phyloP scores from a whole-genome alignment of 495 filamentous ascomycete species.

The Astrocystis sublimbata region DNA sequence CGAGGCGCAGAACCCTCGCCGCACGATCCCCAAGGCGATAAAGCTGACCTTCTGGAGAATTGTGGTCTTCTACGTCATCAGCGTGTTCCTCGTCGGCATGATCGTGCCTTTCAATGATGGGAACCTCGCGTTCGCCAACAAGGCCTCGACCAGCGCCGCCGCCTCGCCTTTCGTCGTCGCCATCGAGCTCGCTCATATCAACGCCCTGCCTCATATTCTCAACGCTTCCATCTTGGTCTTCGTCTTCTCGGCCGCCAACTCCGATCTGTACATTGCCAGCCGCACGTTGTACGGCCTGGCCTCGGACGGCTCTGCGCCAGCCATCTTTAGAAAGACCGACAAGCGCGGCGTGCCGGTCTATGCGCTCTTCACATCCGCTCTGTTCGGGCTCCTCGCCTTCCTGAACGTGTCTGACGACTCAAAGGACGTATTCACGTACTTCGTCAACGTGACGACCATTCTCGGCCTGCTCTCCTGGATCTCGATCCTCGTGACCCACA shows the following conservation, averaged over 20 bases:
- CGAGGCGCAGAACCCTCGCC: conserved; percentile 77
- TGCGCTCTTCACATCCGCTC: conserved; percentile 61
- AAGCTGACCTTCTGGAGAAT: conserved; percentile 74
- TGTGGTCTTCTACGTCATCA: conserved; percentile 71
- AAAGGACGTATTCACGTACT: conserved; percentile 74
- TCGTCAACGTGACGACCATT: conserved; percentile 80
- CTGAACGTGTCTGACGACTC: conserved; percentile 74
- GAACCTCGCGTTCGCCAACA: conserved; percentile 55
- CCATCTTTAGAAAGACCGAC: conserved; percentile 69
- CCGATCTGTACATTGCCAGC: conserved; percentile 77
- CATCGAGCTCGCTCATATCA: conserved; percentile 62
- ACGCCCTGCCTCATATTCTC: conserved; percentile 68
- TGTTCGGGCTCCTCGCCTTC: conserved; percentile 70
- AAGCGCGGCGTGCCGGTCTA: conserved; percentile 72
- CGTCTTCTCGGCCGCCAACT: conserved; percentile 79
- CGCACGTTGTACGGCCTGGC: conserved; percentile 80
- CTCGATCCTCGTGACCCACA: conserved; percentile 79
- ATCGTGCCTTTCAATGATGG: conserved; percentile 60
- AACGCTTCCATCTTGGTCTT: conserved; percentile 81
- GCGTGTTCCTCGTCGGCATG: conserved; percentile 71
- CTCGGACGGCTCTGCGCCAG: conserved; percentile 72
- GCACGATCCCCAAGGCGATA: conserved; percentile 71
- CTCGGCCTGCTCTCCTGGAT: conserved; percentile 84
- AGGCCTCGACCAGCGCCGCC: conserved; percentile 53
- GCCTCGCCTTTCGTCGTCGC: conserved; percentile 69